These are phyloP conservation scores for Ensete ventricosum DNA, from an alignment of 176 grass and related monocot genomes.

Conservation along the genomic window DNA sequence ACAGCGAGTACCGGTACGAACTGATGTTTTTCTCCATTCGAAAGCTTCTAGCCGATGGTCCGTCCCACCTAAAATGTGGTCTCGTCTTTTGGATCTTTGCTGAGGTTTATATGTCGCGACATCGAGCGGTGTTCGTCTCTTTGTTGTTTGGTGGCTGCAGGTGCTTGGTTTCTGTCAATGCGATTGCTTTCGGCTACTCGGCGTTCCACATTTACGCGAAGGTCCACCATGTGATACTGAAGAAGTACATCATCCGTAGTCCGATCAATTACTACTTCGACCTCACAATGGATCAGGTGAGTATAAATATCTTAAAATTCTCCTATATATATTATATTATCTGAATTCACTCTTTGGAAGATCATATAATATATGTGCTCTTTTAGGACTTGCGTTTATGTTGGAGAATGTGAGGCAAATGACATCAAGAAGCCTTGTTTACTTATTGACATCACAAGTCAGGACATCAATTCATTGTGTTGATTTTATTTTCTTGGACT, in stretches of 20 bases:
- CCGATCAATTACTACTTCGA: slow-evolving; percentile 43
- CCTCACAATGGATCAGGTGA: slow-evolving; percentile 72
- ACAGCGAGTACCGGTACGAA: slow-evolving; percentile 61
- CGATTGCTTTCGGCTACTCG: slow-evolving; percentile 57
- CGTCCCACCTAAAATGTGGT: too few relatives aligned
- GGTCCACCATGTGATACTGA: slow-evolving; percentile 35
- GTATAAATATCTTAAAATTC: not conserved
- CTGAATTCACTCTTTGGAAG: too few relatives aligned
- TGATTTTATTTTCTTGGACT: not conserved
- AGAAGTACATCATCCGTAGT: slow-evolving; percentile 31
- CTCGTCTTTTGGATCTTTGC: too few relatives aligned
- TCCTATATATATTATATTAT: too few relatives aligned
- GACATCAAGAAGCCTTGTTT: not conserved
- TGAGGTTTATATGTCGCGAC: too few relatives aligned
- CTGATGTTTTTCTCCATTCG: not conserved
- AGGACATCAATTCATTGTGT: not conserved
- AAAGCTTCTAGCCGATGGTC: too few relatives aligned
- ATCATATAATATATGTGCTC: too few relatives aligned
- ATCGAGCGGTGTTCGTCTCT: too few relatives aligned
- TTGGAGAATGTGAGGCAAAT: too few relatives aligned
- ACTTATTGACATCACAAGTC: not conserved
- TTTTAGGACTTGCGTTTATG: too few relatives aligned
- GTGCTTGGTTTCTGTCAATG: slow-evolving; percentile 47
- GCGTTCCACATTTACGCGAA: slow-evolving; percentile 48
- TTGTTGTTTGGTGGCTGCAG: slow-evolving; percentile 18